Base-by-base conservation (phyloP, 208 protist species). In the Trypanosomatidae sp. region DNA sequence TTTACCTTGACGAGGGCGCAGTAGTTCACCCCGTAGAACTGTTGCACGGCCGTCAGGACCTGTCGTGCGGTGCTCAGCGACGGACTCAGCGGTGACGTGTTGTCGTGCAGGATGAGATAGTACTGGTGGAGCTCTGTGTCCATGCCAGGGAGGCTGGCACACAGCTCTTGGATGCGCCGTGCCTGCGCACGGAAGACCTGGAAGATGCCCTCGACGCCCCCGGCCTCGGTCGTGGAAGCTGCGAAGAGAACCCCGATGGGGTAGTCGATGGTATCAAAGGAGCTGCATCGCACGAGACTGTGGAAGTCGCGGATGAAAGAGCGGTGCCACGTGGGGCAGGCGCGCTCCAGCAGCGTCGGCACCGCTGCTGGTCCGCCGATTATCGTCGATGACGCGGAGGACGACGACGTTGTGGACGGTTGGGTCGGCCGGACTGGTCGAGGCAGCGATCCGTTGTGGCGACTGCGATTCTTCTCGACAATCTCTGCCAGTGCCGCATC, bases 211-310 rank as follows among this genome's bases (percentile, higher is more conserved):
- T 93, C 83, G 2, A 85, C 50, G 1, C 87, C 88, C 3, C 80
- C 88, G n/a, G 65, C 13, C 69, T 87, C 88, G 22, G 55, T 71
- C 30, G 91, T 92, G 68, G 85, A 83, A 46, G 82, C 86, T 36
- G 81, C 86, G 73, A 82, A 87, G 65, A 96, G 73, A 70, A 81
- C 76, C 25, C 89, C 91, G 53, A 96, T 73, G 36, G 91, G 91
- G 79, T 94, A 80, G 76, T 96, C 91, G 13, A 92, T 49, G 2
- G 91, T 96, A 66, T 96, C 91, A 73, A 89, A 90, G 74, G 82
- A 46, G 66, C 76, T 87, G 70, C 86, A 91, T 1, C 91, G 91
- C 50, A 91, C 82, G 33, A 94, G 78, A 53, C 72, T 62, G 80
- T 86, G 78, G 43, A 88, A 82, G 66, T 90, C 85, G 5, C 77